Conservation (phyloP, 2,329 filamentous ascomycete species). For the Ilyonectria sp. region DNA sequence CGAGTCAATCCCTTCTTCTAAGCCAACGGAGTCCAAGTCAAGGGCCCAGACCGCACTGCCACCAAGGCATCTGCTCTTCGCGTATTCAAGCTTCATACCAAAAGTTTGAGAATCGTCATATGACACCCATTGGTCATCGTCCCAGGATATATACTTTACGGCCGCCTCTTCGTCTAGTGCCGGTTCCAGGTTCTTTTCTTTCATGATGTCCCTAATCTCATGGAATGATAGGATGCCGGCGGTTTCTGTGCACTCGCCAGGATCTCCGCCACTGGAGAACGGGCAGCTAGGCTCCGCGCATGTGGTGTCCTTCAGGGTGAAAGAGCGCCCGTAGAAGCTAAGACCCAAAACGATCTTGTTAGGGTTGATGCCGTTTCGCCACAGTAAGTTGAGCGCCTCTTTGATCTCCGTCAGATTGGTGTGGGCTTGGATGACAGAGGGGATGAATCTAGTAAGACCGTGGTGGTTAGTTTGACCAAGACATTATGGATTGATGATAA, state of each 20-base stretch:
- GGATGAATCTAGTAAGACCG: not conserved
- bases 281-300: too few species aligned
- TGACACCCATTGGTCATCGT: conserved; percentile 49
- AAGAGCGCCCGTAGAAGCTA: conserved; percentile 59
- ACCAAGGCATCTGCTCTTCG: too few species aligned
- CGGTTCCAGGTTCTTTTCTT: conserved; percentile 12
- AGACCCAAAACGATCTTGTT: conserved; percentile 60
- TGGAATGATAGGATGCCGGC: conserved; percentile 8
- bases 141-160: conserved; percentile 47
- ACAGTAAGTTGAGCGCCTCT: conserved; percentile 59
- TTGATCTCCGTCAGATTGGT: conserved; percentile 65
- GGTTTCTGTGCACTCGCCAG: not conserved
- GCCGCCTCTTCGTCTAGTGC: conserved; percentile 43
- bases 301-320: not conserved
- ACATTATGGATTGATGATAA: too few species aligned
- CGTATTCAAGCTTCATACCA: too few species aligned
- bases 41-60: not conserved
- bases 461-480: too few species aligned
- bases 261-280: too few species aligned
- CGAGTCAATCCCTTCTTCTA: not conserved
- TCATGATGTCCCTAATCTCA: conserved; percentile 47
- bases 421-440: conserved; percentile 45
- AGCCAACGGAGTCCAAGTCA: not conserved
- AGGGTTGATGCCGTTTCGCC: conserved; percentile 60
- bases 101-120: conserved; percentile 51